Evolutionary conservation across 495 filamentous ascomycete species (phyloP), one percentile per base, ranked within the genome.

Genomic region (Aspergillus asperescens): DNA sequence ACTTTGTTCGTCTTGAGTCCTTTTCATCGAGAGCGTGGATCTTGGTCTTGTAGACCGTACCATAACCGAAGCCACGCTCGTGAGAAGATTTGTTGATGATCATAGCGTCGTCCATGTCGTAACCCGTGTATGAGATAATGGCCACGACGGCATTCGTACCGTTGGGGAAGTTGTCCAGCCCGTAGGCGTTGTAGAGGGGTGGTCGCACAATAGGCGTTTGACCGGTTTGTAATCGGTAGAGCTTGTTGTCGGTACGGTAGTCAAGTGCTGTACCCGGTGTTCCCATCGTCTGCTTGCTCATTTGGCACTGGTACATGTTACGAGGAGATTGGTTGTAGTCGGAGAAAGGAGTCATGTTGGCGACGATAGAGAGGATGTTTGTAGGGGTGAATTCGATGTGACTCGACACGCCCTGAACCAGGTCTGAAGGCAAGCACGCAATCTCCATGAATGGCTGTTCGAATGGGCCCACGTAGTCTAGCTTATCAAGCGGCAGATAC

Each of bases 91-190:
- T 98, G 76, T 96, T 96, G 62, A 98, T 78, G 59, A 98, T 96
- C 93, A 98, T 98, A 67, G 93, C 93, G 72, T 98, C 93, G 75
- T 98, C 93, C 93, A 98, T 97, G 77, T 98, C 93, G 66, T 96
- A 97, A 38, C 92, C 93, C 5, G 93, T 97, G 71, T 98, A 98
- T 4, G 93, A 95, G 52, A 98, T 95, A 64, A 98, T 95, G 47
- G 93, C 93, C 50, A 98, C 93, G 22, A 98, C 81, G 7, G 91
- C 90, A 66, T 98, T 98, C 60, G 81, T 90, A n/a, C 93, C 93
- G 63, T 97, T 96, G 45, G 93, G 93, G 69, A 95, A 98, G 74
- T 97, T 96, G 69, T 98, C 93, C 50, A 98, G 82, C 15, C 92
- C 93, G 62, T 97, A 98, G 29, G 89, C 88, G 61, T 95, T 96